Base-by-base conservation (phyloP, 2,329 filamentous ascomycete genomes). In the Fusarium sp. region DNA sequence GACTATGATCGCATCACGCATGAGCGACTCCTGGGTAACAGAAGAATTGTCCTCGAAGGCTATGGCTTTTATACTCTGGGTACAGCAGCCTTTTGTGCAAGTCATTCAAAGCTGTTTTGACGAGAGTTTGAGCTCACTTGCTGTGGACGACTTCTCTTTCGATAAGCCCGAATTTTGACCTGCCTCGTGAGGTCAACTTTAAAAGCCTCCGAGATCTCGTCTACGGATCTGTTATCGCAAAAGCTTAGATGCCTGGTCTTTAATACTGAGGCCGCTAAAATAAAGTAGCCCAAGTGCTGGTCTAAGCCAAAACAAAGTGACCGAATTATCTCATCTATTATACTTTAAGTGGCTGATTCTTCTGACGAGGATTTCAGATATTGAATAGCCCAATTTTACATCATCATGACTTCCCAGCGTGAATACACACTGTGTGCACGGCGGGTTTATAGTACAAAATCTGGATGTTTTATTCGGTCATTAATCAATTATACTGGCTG, bases 401-500 rank as follows among this genome's bases (percentile, higher is more conserved):
- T 34, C n/a, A 27, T 66, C 47, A 58, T 62, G 47, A 27, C 44
- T 60, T 38, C 16, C 24, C 45, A 29, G 40, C 45, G 54, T 48
- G 34, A 25, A 24, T 24, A 6, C 25, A 53, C 32, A 51, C 53
- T 61, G 24, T 54, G 47, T 38, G 41, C 34, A 38, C 27, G 40
- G 30, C 25, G 47, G 40, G 27, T 44, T 25, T 22, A 46, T 48
- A 48, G 51, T 25, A 44, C 41, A 32, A 47, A 38, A 62, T 30
- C 53, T 62, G 40, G 38, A 52, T 65, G 47, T 65, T 65, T 67
- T 51, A 49, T 70, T 75, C 67, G 65, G 69, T 77, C 74, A 77
- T 78, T 77, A 76, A 71, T 78, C 74, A 74, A 72, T 76, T 75
- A 76, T 72, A 72, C 60, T 61, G 68, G 62, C 63, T 57, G 58